Base-by-base conservation (phyloP, 108 stramenopile genomes). In the Skeletonema menzelii region DNA sequence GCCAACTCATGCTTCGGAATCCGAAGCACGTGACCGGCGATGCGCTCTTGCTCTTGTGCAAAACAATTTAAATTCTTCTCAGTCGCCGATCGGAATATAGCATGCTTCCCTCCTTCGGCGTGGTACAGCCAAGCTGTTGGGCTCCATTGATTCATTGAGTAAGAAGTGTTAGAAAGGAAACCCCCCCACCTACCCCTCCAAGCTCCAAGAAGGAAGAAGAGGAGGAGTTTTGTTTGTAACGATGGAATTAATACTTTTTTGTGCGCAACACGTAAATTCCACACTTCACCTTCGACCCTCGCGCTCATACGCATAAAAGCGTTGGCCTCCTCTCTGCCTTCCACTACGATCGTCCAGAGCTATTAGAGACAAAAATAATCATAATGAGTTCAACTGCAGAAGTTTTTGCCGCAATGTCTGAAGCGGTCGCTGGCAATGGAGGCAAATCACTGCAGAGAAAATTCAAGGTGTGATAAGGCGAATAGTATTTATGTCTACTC, bases 71-170 rank as follows among this genome's bases (percentile, higher is more conserved):
- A 37, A 13, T 22, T 67, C 65, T 22, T 67, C 65, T 78, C 20
- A 57, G 22, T 19, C 63, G 44, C 65, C 59, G 65, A 15, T 27
- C 53, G 69, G 64, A 88, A 88, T 42, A 91, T 63, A 20, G 67
- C 90, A 59, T 91, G 87, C 55, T 87, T 83, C 35, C 90, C 90
- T 15, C 90, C 90, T 65, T 91, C 90, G 10, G 76, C 73, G 27
- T 82, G 20, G 67, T 88, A 91, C 0, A 14, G 37, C 90, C 90
- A 91, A 56, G 87, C 77, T 53, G 49, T 10, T 53, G 49, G 46
- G 1, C 22, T 20, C 49, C 49, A 22, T 53, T 24, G 49, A 22
- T 24, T 53, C 49, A 22, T 22, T n/a, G n/a, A 17, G 6, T 44
- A 7, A 47, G 2, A 19, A 17, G 17, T n/a, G n/a, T n/a, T n/a